phyloP scores from a whole-genome alignment of 805 yeast genomes.

The Jamesozyma rosinii region DNA sequence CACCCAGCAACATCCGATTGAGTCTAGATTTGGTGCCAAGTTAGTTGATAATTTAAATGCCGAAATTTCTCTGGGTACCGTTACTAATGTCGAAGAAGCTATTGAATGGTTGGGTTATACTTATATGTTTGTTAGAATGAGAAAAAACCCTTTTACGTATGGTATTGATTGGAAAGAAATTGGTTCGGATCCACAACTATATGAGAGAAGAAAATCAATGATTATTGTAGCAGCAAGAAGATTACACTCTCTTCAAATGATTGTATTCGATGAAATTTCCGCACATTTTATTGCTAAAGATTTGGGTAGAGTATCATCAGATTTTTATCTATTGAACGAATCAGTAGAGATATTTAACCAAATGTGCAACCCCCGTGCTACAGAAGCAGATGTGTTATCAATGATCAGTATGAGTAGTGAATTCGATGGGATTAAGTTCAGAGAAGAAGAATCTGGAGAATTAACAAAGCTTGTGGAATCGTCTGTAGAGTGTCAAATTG shows the following conservation, averaged over 20 bases:
- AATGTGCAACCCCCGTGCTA: conserved; percentile 71
- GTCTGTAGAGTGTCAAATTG: conserved; percentile 71
- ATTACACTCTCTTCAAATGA: conserved; percentile 85
- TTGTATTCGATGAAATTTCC: conserved; percentile 78
- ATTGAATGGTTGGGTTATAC: conserved; percentile 98
- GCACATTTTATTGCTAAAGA: conserved; percentile 78
- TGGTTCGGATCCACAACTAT: conserved; percentile 70
- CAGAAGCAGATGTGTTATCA: conserved; percentile 85
- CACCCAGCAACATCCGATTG: conserved; percentile 94
- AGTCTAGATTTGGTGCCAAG: conserved; percentile 67
- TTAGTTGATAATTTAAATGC: conserved; percentile 91
- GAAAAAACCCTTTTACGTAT: conserved; percentile 83
- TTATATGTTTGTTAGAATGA: conserved; percentile 87
- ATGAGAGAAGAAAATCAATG: conserved; percentile 65
- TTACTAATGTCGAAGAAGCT: conserved; percentile 88
- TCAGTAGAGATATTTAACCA: conserved; percentile 84
- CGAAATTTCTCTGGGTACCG: conserved; percentile 90
- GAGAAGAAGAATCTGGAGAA: conserved; percentile 82
- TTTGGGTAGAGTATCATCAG: conserved; percentile 89
- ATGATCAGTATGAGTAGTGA: conserved; percentile 89
- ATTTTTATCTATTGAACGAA: conserved; percentile 76
- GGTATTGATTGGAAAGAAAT: conserved; percentile 86
- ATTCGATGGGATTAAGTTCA: conserved; percentile 77
- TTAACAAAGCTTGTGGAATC: conserved; percentile 50
- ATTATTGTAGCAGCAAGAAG: conserved; percentile 71